Evolutionary conservation across 1,139 yeast genomes (phyloP).

Genomic region (Sugiyamaella sp.): DNA sequence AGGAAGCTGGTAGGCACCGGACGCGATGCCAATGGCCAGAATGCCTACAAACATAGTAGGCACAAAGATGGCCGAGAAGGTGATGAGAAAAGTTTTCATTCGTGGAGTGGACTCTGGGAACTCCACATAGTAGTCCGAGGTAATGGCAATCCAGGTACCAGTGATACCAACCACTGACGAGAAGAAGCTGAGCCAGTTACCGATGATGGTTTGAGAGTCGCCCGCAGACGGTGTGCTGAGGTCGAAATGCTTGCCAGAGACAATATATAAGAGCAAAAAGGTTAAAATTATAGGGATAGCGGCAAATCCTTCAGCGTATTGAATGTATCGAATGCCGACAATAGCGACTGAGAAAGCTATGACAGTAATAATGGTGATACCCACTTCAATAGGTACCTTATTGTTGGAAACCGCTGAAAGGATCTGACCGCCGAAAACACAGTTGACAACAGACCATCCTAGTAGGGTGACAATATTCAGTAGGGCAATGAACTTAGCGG

Average conservation of each 20-base stretch:
- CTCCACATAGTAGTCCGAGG: constrained; percentile 81
- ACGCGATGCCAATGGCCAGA: constrained; percentile 70
- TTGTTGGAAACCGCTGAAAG: constrained; percentile 64
- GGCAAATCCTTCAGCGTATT: constrained; percentile 67
- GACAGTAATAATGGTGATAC: constrained; percentile 69
- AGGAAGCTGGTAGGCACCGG: constrained; percentile 62
- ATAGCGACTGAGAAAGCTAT: constrained; percentile 68
- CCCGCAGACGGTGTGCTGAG: constrained; percentile 48
- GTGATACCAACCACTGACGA: constrained; percentile 78
- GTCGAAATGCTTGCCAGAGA: constrained; percentile 58
- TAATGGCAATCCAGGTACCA: constrained; percentile 88
- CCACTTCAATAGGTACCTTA: constrained; percentile 68
- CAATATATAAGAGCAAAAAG: constrained; percentile 69
- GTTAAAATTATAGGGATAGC: constrained; percentile 72
- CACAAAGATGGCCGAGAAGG: constrained; percentile 67
- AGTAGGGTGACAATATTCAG: constrained; percentile 73
- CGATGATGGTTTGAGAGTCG: constrained; percentile 51
- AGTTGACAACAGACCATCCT: constrained; percentile 86
- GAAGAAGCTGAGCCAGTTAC: constrained; percentile 74
- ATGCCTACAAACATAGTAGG: constrained; percentile 83
- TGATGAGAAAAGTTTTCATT: constrained; percentile 56
- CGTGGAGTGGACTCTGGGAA: constrained; percentile 77
- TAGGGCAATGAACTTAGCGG: constrained; percentile 70
- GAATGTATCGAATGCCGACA: constrained; percentile 72
- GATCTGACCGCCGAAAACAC: constrained; percentile 86